Base-by-base conservation (phyloP, 805 yeast species). In the Starmerella bacillaris region DNA sequence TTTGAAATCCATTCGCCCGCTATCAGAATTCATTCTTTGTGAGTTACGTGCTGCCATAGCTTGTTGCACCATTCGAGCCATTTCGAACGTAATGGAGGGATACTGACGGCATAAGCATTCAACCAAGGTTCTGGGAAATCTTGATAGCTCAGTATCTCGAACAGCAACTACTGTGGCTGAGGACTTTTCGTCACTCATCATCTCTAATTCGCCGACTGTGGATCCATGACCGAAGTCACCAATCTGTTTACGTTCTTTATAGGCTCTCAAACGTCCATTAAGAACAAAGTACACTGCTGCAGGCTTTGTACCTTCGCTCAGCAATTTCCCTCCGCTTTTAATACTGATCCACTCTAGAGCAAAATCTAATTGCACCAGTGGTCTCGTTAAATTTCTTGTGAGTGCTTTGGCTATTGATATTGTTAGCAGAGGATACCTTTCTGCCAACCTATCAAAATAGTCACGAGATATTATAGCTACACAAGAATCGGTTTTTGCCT, bases 281-380 rank as follows among this genome's bases (percentile, higher is more conserved):
- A 43, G 31, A 12, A 42, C 46, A 15, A 43, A 42, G 27, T 42
- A 31, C 21, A 40, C 38, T n/a, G 94, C 93, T 51, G 82, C 84
- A 0, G 96, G 93, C 15, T 68, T 67, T 35, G 80, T 89, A 2
- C 82, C 92, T 51, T 86, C 89, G 2, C 71, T 65, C 48, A 78
- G 82, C 16, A 89, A 55, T 0, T 74, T 65, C 33, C 75, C 74
- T 0, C 95, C 94, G 2, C 95, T 86, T n/a, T 72, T 72, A 9
- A 78, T 63, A 39, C 82, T 94, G 27, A 84, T 72, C 96, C 96
- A 86, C 54, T 89, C 98, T 34, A 89, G 59, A 0, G 95, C 94
- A 55, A 78, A 80, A 50, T 86, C 96, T 28, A 89, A 68, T 37
- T 76, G 70, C 26, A 78, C 55, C 26, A 86, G 61, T 37, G 77